Conservation (phyloP, 441 rosid species). For the Mallotus japonicus region DNA sequence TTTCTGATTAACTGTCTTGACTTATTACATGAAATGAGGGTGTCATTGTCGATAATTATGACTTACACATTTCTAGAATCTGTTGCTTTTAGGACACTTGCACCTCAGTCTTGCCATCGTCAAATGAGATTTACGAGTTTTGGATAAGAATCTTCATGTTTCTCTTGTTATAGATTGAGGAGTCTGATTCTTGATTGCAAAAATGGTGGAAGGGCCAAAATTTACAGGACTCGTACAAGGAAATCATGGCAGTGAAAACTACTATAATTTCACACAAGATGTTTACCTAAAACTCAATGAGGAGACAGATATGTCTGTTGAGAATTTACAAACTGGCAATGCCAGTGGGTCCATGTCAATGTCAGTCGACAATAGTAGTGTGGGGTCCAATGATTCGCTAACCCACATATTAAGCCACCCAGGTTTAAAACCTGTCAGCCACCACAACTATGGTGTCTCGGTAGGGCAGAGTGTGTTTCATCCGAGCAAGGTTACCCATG, state of each 20-base stretch:
- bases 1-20: neutral
- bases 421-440: constrained; percentile 62
- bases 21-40: neutral
- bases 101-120: neutral
- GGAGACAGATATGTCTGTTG: constrained; percentile 85
- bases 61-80: neutral
- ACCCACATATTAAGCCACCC: constrained; percentile 46
- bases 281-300: constrained; percentile 80
- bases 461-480: constrained; percentile 72
- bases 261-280: constrained; percentile 75
- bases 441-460: constrained; percentile 41
- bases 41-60: neutral
- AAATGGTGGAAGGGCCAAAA: constrained; percentile 66
- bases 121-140: constrained; percentile 26
- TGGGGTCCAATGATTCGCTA: constrained; percentile 74
- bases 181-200: constrained; percentile 42
- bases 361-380: constrained; percentile 88
- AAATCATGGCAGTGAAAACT: constrained; percentile 51
- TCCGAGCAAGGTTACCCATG: constrained; percentile 70
- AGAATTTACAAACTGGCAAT: constrained; percentile 78
- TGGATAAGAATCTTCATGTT: constrained; percentile 19
- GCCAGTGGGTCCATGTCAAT: constrained; percentile 86
- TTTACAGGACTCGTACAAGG: constrained; percentile 49
- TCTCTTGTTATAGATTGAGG: constrained; percentile 7
- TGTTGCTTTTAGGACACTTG: constrained; percentile 20